Base-by-base conservation (phyloP, 495 filamentous ascomycete genomes). In the Articulospora tetracladia region DNA sequence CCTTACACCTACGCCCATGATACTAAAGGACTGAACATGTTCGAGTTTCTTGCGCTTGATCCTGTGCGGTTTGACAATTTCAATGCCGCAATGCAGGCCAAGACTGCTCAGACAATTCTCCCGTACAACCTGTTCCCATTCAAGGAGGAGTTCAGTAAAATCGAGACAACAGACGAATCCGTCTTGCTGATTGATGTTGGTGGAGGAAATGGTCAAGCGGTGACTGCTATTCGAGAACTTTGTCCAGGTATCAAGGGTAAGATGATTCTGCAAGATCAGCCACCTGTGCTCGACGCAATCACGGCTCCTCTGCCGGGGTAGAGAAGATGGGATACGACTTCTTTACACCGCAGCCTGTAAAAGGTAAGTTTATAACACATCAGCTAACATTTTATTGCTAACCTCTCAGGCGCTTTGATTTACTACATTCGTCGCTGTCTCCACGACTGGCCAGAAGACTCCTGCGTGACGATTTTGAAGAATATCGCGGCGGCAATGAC, bases 231-330 rank as follows among this genome's bases (percentile, higher is more conserved):
- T 27, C 32, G 32, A 11, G 27, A 27, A 22, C 26, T 52, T 13
- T 34, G 19, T 25, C 20, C 17, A 4, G 51, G 48, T 1, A 20
- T 59, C 7, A 59, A 57, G 30, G 64, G 64, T 6, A 60, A 58
- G 57, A 68, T 87, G 22, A 64, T 86, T 6, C 59, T 85, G 2
- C 82, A 87, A 57, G 84, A 88, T 57, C 67, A 79, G 0, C 69
- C 76, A 3, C 64, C 71, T 27, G 73, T 72, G 0, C 58, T 84
- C 12, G 62, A 67, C 2, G 61, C 65, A 11, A 24, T 62, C 15
- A 47, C 19, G 7, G 3, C 10, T 19, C 19, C 34, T 22, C 23
- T 47, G 12, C 58, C 73, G 77, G 79, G 0, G 74, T 86, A 12
- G 72, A 78, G 57, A 63, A 66, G 13, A 67, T 75, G 55, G 70